Evolutionary conservation across 78 protist genomes (phyloP).

Genomic region (Tieghemostelium lacteum): DNA sequence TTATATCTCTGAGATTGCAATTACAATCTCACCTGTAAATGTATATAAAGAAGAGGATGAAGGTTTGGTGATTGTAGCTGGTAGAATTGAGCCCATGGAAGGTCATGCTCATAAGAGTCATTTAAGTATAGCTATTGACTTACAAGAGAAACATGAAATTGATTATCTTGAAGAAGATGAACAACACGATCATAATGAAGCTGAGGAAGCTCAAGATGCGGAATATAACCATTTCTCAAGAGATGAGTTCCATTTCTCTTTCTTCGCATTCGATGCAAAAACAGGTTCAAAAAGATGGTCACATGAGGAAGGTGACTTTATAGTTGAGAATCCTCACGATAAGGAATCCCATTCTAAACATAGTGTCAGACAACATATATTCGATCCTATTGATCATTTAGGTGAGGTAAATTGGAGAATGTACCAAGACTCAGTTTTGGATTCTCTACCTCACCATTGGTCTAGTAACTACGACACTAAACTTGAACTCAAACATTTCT

Average conservation of each 20-base stretch:
- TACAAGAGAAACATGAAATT: background rate
- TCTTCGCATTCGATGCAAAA: conserved; percentile 38
- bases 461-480: conserved; percentile 32
- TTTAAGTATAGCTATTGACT: no score
- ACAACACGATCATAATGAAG: background rate
- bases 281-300: conserved; percentile 44
- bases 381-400: conserved; percentile 36
- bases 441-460: conserved; percentile 64
- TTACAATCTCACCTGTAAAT: conserved; percentile 12
- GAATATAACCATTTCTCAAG: background rate
- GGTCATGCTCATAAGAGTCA: background rate
- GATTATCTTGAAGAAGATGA: background rate
- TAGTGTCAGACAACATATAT: conserved; percentile 58
- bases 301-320: conserved; percentile 60
- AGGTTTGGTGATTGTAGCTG: conserved; percentile 69
- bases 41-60: conserved; percentile 4
- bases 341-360: conserved; percentile 37
- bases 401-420: conserved; percentile 78
- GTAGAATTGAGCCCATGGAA: conserved; percentile 25
- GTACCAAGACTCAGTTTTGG: conserved; percentile 31
- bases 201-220: background rate
- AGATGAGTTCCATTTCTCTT: conserved; percentile 59
- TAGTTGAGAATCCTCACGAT: conserved; percentile 29
- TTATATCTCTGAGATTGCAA: conserved; percentile 51
- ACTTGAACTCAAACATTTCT: conserved; percentile 40